Conservation (phyloP, 768 basidiomycete genomes). For the Nidularia pulvinata region DNA sequence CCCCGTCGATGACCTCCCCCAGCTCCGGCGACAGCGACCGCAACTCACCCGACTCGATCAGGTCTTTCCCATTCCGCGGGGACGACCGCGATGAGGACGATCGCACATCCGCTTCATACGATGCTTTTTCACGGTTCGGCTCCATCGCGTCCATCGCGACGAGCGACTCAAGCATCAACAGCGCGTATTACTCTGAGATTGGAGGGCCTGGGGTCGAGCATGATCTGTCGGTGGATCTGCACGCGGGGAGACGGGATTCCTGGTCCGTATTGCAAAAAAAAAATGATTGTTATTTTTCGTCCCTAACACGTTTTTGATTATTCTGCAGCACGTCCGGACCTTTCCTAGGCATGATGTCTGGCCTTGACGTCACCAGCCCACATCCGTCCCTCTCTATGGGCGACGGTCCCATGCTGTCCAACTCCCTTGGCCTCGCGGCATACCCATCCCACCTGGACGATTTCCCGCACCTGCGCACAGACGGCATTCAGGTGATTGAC, state of each 20-base stretch:
- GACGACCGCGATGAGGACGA: constrained; percentile 57
- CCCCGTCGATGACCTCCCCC: constrained; percentile 47
- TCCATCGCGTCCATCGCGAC: constrained; percentile 62
- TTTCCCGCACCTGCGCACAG: constrained; percentile 8
- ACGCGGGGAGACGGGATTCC: constrained; percentile 32
- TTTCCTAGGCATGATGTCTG: constrained; percentile 40
- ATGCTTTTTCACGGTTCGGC: constrained; percentile 54
- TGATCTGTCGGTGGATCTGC: constrained; percentile 19
- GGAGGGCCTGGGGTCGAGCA: constrained; percentile 20
- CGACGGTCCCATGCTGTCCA: neutral
- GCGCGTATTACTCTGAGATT: constrained; percentile 48
- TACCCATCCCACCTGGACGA: constrained; percentile 23
- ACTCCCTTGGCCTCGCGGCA: constrained; percentile 7
- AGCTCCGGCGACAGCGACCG: constrained; percentile 50
- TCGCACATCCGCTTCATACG: constrained; percentile 41
- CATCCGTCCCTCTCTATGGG: neutral
- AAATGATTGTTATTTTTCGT: too few relatives aligned
- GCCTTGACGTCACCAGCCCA: constrained; percentile 28
- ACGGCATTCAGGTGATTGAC: constrained; percentile 10
- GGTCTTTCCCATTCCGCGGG: constrained; percentile 44
- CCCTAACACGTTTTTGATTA: constrained; percentile 8
- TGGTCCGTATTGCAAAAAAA: constrained; percentile 26
- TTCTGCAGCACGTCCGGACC: constrained; percentile 12
- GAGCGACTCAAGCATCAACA: constrained; percentile 57
- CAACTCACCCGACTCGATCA: constrained; percentile 52